A percentile compares a stretch with the other conserved stretches of the same genome.
These are phyloP conservation scores for Volvox africanus DNA, from an alignment of 139 green algal species.

Conservation along the genomic window DNA sequence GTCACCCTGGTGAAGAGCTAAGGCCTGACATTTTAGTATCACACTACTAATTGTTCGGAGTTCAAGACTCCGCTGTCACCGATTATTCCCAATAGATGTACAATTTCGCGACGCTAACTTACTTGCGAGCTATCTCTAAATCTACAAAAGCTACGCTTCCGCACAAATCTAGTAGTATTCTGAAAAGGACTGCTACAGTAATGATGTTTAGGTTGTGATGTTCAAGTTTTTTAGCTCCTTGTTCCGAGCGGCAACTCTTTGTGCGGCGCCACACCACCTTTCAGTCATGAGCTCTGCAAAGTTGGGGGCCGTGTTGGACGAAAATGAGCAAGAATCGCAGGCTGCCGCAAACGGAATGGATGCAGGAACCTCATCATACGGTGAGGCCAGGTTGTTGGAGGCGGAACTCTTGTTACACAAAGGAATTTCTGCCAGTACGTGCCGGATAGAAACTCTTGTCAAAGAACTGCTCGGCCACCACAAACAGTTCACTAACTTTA, in stretches of 20 bases:
- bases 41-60: no score
- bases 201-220: neutral
- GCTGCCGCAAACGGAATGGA: neutral
- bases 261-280: neutral
- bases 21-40: no score
- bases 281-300: conserved; percentile 2
- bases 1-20: no score
- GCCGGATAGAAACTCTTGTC: neutral
- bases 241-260: conserved; percentile 13
- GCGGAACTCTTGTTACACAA: no score
- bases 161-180: no score
- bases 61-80: no score
- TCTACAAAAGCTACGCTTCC: no score
- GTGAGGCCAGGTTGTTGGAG: neutral
- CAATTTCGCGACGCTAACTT: no score
- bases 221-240: neutral
- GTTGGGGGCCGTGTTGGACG: conserved; percentile 25
- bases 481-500: no score
- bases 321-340: neutral
- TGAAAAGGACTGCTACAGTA: no score
- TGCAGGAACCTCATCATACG: neutral
- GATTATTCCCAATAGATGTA: no score
- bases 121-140: no score
- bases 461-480: neutral
- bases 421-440: neutral